phyloP scores from a whole-genome alignment of 2,329 filamentous ascomycete species.

The Westerdykella sp. region DNA sequence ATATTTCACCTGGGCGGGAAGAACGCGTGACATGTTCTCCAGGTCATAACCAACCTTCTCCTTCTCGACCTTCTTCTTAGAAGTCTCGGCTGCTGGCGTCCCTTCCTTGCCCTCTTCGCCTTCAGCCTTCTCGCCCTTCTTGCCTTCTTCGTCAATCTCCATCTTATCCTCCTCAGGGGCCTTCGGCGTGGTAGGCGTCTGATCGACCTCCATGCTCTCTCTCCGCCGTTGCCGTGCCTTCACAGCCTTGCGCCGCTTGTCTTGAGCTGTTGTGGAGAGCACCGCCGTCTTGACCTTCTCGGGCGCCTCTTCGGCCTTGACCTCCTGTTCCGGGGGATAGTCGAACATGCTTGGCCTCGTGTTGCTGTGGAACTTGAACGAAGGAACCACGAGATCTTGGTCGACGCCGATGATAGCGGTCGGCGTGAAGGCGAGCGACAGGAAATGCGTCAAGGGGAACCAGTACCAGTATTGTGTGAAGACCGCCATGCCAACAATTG shows the following conservation, averaged over 20 bases:
- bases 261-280: conserved; percentile 91
- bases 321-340: conserved; percentile 93
- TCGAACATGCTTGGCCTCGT: conserved; percentile 94
- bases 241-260: conserved; percentile 87
- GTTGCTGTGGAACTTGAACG: conserved; percentile 93
- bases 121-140: conserved; percentile 38
- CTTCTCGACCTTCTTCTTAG: conserved; percentile 88
- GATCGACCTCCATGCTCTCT: conserved; percentile 94
- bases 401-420: conserved; percentile 94
- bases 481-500: conserved; percentile 94
- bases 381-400: conserved; percentile 85
- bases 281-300: conserved; percentile 94
- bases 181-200: conserved; percentile 68
- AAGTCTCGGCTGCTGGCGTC: conserved; percentile 47
- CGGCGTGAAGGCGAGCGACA: conserved; percentile 92
- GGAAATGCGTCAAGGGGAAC: conserved; percentile 98
- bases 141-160: conserved; percentile 56
- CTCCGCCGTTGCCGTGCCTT: conserved; percentile 85
- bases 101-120: conserved; percentile 53
- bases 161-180: conserved; percentile 69
- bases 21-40: conserved; percentile 92
- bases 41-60: conserved; percentile 96
- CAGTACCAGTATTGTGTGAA: conserved; percentile 99
- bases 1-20: conserved; percentile 89
- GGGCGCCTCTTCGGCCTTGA: conserved; percentile 88